phyloP scores from a whole-genome alignment of 768 basidiomycete species.

The Polyporus arcularius region DNA sequence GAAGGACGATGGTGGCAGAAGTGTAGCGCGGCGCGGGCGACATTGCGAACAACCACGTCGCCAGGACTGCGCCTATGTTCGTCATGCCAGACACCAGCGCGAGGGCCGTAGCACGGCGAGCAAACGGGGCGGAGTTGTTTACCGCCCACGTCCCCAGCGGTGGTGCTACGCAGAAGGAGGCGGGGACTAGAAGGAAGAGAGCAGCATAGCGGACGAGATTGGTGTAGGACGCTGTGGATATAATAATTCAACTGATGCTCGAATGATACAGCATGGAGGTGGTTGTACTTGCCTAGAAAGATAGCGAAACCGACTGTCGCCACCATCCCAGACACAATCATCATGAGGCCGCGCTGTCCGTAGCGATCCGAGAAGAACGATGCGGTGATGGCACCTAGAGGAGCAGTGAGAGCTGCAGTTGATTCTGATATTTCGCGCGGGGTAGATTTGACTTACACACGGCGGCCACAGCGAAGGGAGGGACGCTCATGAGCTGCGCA shows the following conservation, averaged over 20 bases:
- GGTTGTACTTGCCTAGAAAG: conserved; percentile 46
- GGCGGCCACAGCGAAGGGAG: conserved; percentile 34
- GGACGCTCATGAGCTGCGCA: conserved; percentile 36
- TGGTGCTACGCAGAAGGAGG: conserved; percentile 53
- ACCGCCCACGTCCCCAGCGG: conserved; percentile 58
- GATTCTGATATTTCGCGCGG: no score
- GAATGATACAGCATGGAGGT: neutral
- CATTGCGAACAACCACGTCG: conserved; percentile 57
- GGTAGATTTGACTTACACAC: conserved; percentile 16
- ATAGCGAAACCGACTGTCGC: conserved; percentile 53
- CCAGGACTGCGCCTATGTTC: conserved; percentile 60
- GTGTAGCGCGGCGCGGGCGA: conserved; percentile 2
- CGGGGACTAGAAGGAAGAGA: conserved; percentile 55
- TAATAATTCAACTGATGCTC: neutral
- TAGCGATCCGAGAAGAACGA: conserved; percentile 57
- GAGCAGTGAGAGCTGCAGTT: neutral
- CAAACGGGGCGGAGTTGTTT: conserved; percentile 60
- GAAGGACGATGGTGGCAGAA: neutral
- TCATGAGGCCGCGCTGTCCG: conserved; percentile 48
- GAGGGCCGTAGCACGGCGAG: conserved; percentile 57
- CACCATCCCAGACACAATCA: conserved; percentile 45
- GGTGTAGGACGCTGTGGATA: conserved; percentile 30
- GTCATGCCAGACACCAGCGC: conserved; percentile 60
- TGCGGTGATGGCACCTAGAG: conserved; percentile 38
- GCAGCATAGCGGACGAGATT: conserved; percentile 50